Conservation (phyloP, 768 basidiomycete species). For the Leccinum rimulosum region DNA sequence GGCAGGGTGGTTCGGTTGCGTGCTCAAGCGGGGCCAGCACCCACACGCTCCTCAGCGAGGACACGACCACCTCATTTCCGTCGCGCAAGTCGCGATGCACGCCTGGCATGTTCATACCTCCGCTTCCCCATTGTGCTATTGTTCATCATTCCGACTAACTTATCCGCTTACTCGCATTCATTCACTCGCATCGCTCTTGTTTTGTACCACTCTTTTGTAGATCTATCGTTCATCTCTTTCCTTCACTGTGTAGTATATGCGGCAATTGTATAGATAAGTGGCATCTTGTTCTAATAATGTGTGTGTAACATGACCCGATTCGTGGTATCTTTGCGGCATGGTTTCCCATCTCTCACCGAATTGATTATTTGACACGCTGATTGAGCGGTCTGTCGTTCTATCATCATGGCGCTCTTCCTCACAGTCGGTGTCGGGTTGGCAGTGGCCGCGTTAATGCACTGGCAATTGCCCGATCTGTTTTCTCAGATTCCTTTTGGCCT, state of each 20-base stretch:
- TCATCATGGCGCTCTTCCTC: constrained; percentile 10
- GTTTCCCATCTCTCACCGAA: not conserved
- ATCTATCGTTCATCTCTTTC: not conserved
- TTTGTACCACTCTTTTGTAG: constrained; percentile 13
- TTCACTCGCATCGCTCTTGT: constrained; percentile 11
- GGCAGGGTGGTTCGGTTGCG: not conserved
- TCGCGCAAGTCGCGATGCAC: constrained; percentile 14
- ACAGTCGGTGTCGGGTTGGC: constrained; percentile 8
- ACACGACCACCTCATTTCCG: not conserved
- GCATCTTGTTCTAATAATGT: not conserved
- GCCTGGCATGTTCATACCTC: not conserved
- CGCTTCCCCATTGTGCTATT: not conserved
- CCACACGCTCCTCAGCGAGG: not conserved
- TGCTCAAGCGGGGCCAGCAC: constrained; percentile 9
- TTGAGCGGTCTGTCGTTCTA: not conserved
- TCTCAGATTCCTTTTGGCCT: not conserved
- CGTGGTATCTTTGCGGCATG: not conserved
- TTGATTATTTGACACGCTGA: not conserved
- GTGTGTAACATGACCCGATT: too few species aligned
- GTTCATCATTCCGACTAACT: constrained; percentile 12
- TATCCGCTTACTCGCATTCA: constrained; percentile 10
- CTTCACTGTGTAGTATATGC: not conserved
- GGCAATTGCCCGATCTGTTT: constrained; percentile 4
- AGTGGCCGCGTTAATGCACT: not conserved
- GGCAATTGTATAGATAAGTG: constrained; percentile 7